A percentile compares a stretch with the other conserved stretches of the same genome.
These are phyloP conservation scores for Meredithiella fracta DNA, from an alignment of 2,329 filamentous ascomycete genomes.

Conservation along the genomic window DNA sequence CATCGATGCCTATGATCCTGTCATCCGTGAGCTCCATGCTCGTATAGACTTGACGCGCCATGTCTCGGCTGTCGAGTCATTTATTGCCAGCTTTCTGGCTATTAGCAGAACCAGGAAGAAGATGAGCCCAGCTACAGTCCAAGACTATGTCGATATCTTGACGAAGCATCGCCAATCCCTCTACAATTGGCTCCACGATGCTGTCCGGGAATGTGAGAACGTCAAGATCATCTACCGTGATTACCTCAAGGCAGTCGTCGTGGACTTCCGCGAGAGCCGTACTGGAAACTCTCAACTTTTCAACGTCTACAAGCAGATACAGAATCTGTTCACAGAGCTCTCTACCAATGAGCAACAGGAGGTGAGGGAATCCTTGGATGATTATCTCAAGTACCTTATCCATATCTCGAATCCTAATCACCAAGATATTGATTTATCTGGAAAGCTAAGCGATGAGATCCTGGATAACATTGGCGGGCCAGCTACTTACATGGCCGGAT, in stretches of 20 bases:
- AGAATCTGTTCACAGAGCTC: constrained; percentile 1
- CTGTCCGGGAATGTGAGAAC: constrained; percentile 20
- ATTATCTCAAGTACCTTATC: constrained; percentile 12
- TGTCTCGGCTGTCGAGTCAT: constrained; percentile 47
- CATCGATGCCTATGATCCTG: constrained; percentile 54
- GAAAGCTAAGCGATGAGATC: not conserved
- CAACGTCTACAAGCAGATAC: constrained; percentile 8
- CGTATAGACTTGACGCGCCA: constrained; percentile 55
- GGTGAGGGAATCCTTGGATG: not conserved
- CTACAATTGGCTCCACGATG: constrained; percentile 56
- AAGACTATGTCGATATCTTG: constrained; percentile 54
- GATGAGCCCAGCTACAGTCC: constrained; percentile 34
- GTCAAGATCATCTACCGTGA: constrained; percentile 8
- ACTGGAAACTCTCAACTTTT: not conserved
- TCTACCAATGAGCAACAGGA: constrained; percentile 1
- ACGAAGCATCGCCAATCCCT: constrained; percentile 44
- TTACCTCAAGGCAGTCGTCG: constrained; percentile 9
- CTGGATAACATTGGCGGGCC: constrained; percentile 12
- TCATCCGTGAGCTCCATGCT: constrained; percentile 56
- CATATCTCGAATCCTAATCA: constrained; percentile 11
- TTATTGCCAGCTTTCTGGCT: constrained; percentile 53
- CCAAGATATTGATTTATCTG: not conserved
- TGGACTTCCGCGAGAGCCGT: constrained; percentile 8
- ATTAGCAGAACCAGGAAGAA: constrained; percentile 15
- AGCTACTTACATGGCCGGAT: constrained; percentile 12